Evolutionary conservation across 192 early-diverging fungal genomes (phyloP), one percentile per base, ranked within the genome.

Genomic region (Diversispora epigaea): DNA sequence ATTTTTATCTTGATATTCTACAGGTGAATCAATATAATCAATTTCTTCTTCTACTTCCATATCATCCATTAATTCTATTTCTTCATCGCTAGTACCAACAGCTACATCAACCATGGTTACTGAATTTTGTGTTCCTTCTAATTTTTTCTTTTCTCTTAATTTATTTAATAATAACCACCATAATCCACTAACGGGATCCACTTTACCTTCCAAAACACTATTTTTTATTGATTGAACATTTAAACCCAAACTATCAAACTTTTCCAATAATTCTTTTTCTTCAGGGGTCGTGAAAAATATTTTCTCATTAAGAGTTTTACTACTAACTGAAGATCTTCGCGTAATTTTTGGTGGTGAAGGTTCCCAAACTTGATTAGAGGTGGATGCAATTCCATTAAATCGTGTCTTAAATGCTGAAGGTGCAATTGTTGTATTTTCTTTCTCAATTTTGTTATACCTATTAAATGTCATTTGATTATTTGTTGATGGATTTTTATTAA

Each of bases 221-320:
- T 40, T 55, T 75, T 75, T 75, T 43, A 75, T 75, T 7, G n/a
- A 25, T 40, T n/a, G 44, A 11, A 55, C 15, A 22, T 75, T 62
- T 54, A 75, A 66, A 3, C 73, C 73, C n/a, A 75, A 65, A 15
- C 21, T 15, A 17, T 75, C 73, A 25, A 75, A n/a, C 55, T 75
- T 75, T 21, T 65, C 73, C 41, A 75, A 55, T 75, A 75, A 43
- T 75, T 75, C 73, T 52, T 65, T 75, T 65, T 75, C 73, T 55
- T 75, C 73, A 3, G 73, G 40, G 3, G 45, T 63, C 9, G 60
- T 75, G 43, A 75, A 75, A 6, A 75, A 55, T 10, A 75, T 46
- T 55, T 75, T 75, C 22, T 75, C 73, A 44, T 75, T 75, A 65
- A 75, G 43, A 40, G 73, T 44, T 40, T 75, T 75, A 75, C 73